Conservation (phyloP, 768 basidiomycete species). For the Tulasnella sp. region DNA sequence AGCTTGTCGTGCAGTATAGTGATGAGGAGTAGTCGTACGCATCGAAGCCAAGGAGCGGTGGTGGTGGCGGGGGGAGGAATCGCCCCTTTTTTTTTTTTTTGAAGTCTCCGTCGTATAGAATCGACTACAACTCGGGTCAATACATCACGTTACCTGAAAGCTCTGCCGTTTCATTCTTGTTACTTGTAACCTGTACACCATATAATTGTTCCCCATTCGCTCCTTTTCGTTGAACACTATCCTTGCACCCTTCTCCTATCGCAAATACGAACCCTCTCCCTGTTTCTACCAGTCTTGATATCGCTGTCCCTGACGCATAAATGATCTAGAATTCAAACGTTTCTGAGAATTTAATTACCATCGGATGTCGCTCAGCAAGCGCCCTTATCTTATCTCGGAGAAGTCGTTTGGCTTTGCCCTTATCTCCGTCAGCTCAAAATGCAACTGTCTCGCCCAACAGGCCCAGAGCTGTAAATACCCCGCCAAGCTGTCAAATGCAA, state of each 20-base stretch:
- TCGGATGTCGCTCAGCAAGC: no score
- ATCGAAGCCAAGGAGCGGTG: background rate
- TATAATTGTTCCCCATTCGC: background rate
- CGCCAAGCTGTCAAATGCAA: background rate
- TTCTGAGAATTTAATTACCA: no score
- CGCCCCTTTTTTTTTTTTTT: background rate
- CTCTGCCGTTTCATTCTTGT: background rate
- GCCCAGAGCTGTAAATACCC: no score
- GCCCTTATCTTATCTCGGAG: background rate
- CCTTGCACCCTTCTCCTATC: no score
- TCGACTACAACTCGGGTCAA: background rate
- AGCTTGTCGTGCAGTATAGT: slow-evolving; percentile 28
- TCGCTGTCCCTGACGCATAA: no score
- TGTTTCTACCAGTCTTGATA: no score
- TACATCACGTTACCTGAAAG: background rate
- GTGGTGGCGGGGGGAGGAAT: background rate
- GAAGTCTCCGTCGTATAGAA: background rate
- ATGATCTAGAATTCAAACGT: no score
- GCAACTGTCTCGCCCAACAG: background rate
- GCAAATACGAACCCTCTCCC: no score
- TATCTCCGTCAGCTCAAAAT: background rate
- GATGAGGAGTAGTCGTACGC: background rate
- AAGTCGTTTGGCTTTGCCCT: background rate
- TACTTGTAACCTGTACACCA: background rate
- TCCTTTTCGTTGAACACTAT: background rate